Base-by-base conservation (phyloP, 768 basidiomycete species). In the Tylopilus rubrobrunneus region DNA sequence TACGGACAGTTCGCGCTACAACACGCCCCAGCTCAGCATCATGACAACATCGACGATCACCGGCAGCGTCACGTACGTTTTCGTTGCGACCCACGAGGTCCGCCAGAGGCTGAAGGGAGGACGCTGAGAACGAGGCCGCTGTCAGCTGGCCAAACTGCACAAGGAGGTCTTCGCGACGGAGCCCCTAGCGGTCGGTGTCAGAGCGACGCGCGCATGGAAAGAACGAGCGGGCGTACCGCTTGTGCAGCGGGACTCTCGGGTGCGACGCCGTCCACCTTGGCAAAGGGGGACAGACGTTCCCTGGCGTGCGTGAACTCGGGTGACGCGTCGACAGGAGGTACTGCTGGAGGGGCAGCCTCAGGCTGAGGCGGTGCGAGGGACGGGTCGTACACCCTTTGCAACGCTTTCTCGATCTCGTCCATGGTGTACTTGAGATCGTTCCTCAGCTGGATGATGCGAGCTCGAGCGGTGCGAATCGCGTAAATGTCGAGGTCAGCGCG, bases 401-500 rank as follows among this genome's bases (percentile, higher is more conserved):
- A 10, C 10, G 10, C 29, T 31, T 31, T 31, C 29, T 31, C 10
- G 29, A 97, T 82, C 44, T 80, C 77, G 58, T 85, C 77, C 73
- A 83, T 86, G 10, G 89, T 71, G 31, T 67, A 75, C 17, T 74
- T 76, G 55, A 87, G 74, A 65, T 98, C 95, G 62, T 94, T 97
- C 53, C 84, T 76, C 46, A 94, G 73, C 66, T 89, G 82, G 48
- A 89, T 84, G n/a, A 95, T 82, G 47, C 87, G 77, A 29, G 85
- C 79, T 49, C 92, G 79, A 12, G 92, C 89, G 45, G 74, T 73
- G 23, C 91, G 78, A 19, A 95, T 85, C 11, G 86, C 84, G 65
- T 83, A 90, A 17, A 96, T 76, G 59, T 95, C 90, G 56, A 98
- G 80, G 71, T 96, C 88, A 14, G 82, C 83, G 14, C 92, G 80